Conservation (phyloP, 1,284 basidiomycete species). For the Cryptococcus sp. region DNA sequence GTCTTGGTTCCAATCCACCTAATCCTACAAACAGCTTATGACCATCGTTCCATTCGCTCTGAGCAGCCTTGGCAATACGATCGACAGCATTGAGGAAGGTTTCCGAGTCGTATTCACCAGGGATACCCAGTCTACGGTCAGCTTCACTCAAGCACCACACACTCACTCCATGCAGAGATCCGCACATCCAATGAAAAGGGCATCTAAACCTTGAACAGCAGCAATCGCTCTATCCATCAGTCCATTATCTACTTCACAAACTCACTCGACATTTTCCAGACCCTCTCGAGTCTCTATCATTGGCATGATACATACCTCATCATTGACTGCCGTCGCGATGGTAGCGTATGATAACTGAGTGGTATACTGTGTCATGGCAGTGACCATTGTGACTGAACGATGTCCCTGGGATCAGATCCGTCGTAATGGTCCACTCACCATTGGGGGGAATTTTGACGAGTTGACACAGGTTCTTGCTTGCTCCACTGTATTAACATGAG, state of each 20-base stretch:
- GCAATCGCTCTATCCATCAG: conserved; percentile 15
- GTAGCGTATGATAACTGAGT: conserved; percentile 11
- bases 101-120: conserved; percentile 18
- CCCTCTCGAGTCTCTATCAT: conserved; percentile 27
- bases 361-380: conserved; percentile 23
- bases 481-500: conserved; percentile 22
- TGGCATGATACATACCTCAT: conserved; percentile 21
- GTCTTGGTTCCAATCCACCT: conserved; percentile 18
- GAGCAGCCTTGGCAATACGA: conserved; percentile 15
- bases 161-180: conserved; percentile 26
- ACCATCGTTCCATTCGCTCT: conserved; percentile 10
- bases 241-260: neutral
- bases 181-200: conserved; percentile 21
- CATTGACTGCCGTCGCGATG: conserved; percentile 17
- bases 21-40: conserved; percentile 17
- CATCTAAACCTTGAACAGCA: conserved; percentile 18
- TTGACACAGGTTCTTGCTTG: conserved; percentile 19
- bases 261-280: conserved; percentile 24
- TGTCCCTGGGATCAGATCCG: conserved; percentile 9
- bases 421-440: conserved; percentile 5
- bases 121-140: conserved; percentile 18
- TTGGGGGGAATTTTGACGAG: conserved; percentile 19
- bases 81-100: conserved; percentile 14
- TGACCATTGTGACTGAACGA: conserved; percentile 21
- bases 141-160: neutral